Conservation (phyloP, 2,329 filamentous ascomycete genomes). For the Parascedosporium putredinis region DNA sequence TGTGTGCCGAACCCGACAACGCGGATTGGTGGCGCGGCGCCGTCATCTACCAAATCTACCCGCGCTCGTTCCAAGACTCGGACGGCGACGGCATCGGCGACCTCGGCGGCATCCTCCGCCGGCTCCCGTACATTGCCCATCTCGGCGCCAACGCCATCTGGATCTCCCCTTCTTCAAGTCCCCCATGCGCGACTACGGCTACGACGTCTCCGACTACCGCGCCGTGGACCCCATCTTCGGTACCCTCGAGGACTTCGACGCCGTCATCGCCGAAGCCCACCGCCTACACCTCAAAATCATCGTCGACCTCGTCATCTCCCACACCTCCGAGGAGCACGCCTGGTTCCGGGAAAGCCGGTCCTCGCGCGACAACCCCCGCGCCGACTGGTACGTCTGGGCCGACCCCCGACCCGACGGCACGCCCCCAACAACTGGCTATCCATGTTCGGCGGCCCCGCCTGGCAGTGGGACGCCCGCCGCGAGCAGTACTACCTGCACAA, state of each 20-base stretch:
- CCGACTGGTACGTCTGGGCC: constrained; percentile 58
- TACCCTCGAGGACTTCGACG: constrained; percentile 56
- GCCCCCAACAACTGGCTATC: constrained; percentile 50
- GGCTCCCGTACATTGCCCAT: constrained; percentile 43
- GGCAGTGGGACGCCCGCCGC: constrained; percentile 38
- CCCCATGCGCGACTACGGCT: constrained; percentile 50
- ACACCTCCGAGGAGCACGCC: constrained; percentile 51
- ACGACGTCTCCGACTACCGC: constrained; percentile 61
- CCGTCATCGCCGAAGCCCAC: constrained; percentile 50
- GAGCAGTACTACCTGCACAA: constrained; percentile 53
- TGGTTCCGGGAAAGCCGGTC: constrained; percentile 61
- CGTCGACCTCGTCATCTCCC: constrained; percentile 64
- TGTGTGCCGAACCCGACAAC: constrained; percentile 11
- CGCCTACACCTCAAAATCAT: constrained; percentile 56
- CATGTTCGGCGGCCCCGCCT: constrained; percentile 25
- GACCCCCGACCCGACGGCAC: constrained; percentile 42
- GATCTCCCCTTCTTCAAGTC: constrained; percentile 36
- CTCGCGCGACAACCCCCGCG: constrained; percentile 40
- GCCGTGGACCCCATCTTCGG: constrained; percentile 57
- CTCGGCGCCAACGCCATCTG: constrained; percentile 50
- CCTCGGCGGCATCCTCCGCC: constrained; percentile 43
- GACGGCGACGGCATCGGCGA: constrained; percentile 46
- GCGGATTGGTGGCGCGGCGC: constrained; percentile 48
- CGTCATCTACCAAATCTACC: constrained; percentile 51
- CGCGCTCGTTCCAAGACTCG: constrained; percentile 49